Base-by-base conservation (phyloP, 257 asterid genomes). In the Rhazya stricta region DNA sequence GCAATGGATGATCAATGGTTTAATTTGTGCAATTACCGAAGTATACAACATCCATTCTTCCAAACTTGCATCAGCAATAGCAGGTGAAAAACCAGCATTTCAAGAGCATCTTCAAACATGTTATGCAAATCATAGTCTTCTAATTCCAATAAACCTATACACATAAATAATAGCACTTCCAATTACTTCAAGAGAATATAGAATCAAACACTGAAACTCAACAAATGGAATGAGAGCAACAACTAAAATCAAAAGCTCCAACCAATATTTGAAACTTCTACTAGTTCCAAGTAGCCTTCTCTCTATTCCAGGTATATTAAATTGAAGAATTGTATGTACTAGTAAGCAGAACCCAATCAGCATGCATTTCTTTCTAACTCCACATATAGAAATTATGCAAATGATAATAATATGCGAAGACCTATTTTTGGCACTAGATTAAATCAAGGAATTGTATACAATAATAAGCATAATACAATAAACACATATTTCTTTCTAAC, bases 41-140 rank as follows among this genome's bases (percentile, higher is more conserved):
- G 34, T 3, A 29, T 43, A 30, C 60, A 43, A 34, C 68, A 77
- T 25, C 43, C 63, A 70, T 45, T 39, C 4, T 67, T 50, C 30
- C 34, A n/a, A 29, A 29, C 78, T 78, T 79, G 74, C 75, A 46
- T 21, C 29, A 57, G 74, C n/a, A 74, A 56, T 11, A 43, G 5
- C 67, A 66, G 30, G n/a, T n/a, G 11, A 42, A 68, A 67, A 56
- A 76, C 10, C 9, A 50, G 48, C 41, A 27, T 29, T 27, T 11
- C 25, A 12, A 18, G 10, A 27, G 7, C 16, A 16, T 30, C 45
- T 43, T 30, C n/a, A 12, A n/a, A 29, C 23, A 69, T 45, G 56
- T 39, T 16, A 43, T 30, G 16, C 12, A 46, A 32, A 48, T 70
- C n/a, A 30, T 48, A 29, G 25, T 10, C 23, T 19, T 32, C 41